These are phyloP conservation scores for Linnemannia zychae DNA, from an alignment of 192 early-diverging fungal genomes.

Conservation along the genomic window DNA sequence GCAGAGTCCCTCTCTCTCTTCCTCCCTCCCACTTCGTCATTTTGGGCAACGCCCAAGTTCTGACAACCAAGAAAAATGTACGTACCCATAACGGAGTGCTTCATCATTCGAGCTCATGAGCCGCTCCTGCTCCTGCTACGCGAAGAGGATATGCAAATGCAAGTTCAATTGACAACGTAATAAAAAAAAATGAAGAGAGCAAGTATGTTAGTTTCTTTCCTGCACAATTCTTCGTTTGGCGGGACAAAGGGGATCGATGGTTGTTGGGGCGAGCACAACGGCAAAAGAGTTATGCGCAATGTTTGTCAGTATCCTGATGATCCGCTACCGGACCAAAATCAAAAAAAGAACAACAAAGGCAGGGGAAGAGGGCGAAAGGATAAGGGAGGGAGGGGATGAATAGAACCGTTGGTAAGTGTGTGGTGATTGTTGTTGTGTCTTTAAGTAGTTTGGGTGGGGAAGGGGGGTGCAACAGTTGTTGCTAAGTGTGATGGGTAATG, in stretches of 20 bases:
- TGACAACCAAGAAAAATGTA: no score
- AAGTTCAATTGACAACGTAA: not conserved
- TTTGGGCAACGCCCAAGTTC: not conserved
- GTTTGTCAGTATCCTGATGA: not conserved
- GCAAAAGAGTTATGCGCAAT: not conserved
- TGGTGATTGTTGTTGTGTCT: not conserved
- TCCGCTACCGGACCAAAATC: not conserved
- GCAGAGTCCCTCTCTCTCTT: not conserved
- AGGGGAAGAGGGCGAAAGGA: not conserved
- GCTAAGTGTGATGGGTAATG: no score
- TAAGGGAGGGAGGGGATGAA: not conserved
- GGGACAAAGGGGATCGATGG: not conserved
- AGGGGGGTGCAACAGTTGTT: no score
- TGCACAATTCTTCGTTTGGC: not conserved
- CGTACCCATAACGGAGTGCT: constrained; percentile 33
- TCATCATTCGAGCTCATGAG: constrained; percentile 26
- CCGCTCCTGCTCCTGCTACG: constrained; percentile 33
- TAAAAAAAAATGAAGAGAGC: not conserved
- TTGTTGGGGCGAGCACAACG: not conserved
- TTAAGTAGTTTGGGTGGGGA: no score
- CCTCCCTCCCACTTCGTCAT: not conserved
- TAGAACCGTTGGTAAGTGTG: not conserved
- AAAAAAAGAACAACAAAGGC: not conserved
- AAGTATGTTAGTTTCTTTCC: not conserved
- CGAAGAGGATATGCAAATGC: no score